phyloP scores from a whole-genome alignment of 169 alveolate species.

The Plasmodium cynomolgi region DNA sequence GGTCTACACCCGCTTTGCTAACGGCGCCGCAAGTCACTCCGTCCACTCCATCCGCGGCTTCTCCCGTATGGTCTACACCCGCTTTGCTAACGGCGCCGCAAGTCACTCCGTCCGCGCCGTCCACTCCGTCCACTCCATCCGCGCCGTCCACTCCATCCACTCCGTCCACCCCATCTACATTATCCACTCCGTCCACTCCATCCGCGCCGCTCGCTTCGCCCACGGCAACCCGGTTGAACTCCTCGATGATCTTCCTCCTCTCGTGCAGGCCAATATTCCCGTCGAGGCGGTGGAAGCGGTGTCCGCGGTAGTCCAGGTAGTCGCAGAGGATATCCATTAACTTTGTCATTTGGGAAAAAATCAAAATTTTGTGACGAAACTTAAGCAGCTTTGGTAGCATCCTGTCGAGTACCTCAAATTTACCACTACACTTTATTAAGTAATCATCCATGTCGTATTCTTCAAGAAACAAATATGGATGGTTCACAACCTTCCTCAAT shows the following conservation, averaged over 20 bases:
- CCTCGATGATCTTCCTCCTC: constrained; percentile 79
- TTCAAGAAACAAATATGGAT: constrained; percentile 94
- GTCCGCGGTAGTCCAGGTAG: constrained; percentile 92
- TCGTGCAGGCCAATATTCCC: constrained; percentile 96
- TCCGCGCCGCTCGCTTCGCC: too few relatives aligned
- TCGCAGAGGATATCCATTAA: constrained; percentile 96
- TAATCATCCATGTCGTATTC: constrained; percentile 92
- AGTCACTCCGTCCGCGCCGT: too few relatives aligned
- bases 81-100: background rate
- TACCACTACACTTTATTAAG: constrained; percentile 91
- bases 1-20: background rate
- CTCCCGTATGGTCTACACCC: background rate
- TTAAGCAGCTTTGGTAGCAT: constrained; percentile 79
- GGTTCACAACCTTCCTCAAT: constrained; percentile 98
- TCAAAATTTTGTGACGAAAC: constrained; percentile 89
- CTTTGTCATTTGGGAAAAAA: constrained; percentile 95
- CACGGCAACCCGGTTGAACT: constrained; percentile 6
- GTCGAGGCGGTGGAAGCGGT: constrained; percentile 95
- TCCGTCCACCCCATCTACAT: too few relatives aligned
- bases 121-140: too few relatives aligned
- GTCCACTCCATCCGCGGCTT: background rate
- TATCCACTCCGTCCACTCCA: background rate
- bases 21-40: too few relatives aligned
- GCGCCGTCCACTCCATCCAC: too few relatives aligned
- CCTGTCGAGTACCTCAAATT: constrained; percentile 93